These are phyloP conservation scores for Ambrosiella xylebori DNA, from an alignment of 2,329 filamentous ascomycete species.

Conservation along the genomic window DNA sequence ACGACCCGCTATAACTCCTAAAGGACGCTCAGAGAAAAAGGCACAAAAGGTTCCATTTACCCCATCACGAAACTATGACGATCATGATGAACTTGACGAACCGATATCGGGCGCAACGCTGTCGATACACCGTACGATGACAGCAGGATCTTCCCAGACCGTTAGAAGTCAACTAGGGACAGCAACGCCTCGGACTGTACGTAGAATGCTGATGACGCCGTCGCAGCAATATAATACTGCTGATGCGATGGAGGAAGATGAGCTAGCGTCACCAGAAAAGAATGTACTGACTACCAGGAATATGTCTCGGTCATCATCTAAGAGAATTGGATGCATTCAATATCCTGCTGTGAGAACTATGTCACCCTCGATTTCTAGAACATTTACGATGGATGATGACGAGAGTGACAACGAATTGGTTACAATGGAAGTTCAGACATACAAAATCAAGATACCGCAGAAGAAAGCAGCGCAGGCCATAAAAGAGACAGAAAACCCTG, in stretches of 20 bases:
- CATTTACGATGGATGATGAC: neutral
- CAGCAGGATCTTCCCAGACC: neutral
- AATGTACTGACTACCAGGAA: neutral
- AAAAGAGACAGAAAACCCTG: neutral
- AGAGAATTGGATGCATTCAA: neutral
- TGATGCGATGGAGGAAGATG: slow-evolving; percentile 8
- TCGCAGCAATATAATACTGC: slow-evolving; percentile 3
- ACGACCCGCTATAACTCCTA: neutral
- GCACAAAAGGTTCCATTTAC: neutral
- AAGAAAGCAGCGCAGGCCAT: neutral
- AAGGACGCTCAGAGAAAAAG: neutral
- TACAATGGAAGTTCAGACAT: neutral
- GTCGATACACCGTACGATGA: neutral
- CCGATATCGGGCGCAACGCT: neutral
- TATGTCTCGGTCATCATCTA: neutral
- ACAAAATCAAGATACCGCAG: neutral
- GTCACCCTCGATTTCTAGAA: neutral
- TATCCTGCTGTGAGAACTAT: neutral
- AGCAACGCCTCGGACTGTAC: slow-evolving; percentile 3
- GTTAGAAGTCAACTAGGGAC: neutral
- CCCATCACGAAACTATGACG: neutral
- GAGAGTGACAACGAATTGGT: slow-evolving; percentile 8
- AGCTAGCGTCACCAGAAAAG: slow-evolving; percentile 9
- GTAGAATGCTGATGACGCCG: slow-evolving; percentile 2
- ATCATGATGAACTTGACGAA: neutral